Evolutionary conservation across 1,139 yeast species (phyloP).

Genomic region (Zygoascus meyerae): DNA sequence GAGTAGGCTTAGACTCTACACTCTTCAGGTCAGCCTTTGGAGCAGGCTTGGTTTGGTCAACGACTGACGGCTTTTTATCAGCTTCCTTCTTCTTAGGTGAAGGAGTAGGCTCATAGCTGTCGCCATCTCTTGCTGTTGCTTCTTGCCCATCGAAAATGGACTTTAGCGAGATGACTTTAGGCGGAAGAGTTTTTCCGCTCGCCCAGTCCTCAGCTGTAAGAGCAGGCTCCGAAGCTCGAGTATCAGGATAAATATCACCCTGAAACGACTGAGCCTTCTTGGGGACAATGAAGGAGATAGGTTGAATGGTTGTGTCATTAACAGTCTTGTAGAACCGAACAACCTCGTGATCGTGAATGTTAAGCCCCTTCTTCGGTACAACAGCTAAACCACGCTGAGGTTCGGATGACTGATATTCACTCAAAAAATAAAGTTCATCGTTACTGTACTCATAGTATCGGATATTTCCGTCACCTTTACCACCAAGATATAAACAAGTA

Average conservation of each 20-base stretch:
- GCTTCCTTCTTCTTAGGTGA: constrained; percentile 20
- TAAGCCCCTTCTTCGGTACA: constrained; percentile 76
- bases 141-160: constrained; percentile 71
- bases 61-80: constrained; percentile 4
- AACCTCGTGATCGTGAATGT: constrained; percentile 78
- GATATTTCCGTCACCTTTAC: constrained; percentile 97
- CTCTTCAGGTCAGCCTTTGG: constrained; percentile 11
- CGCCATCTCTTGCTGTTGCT: constrained; percentile 25
- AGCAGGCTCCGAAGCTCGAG: constrained; percentile 76
- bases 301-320: constrained; percentile 76
- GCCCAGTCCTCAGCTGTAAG: constrained; percentile 74
- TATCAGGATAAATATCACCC: constrained; percentile 86
- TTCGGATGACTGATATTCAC: constrained; percentile 81
- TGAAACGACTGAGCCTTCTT: constrained; percentile 91
- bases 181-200: constrained; percentile 68
- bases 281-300: constrained; percentile 86
- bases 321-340: constrained; percentile 77
- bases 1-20: constrained; percentile 13
- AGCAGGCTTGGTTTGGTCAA: constrained; percentile 18
- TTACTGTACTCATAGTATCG: constrained; percentile 78
- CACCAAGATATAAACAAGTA: constrained; percentile 79
- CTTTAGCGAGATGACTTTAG: constrained; percentile 72
- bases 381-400: constrained; percentile 96
- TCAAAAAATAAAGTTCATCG: constrained; percentile 72
- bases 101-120: constrained; percentile 12